These are phyloP conservation scores for Ophioceras dolichostomum DNA, from an alignment of 2,329 filamentous ascomycete species.

Conservation along the genomic window DNA sequence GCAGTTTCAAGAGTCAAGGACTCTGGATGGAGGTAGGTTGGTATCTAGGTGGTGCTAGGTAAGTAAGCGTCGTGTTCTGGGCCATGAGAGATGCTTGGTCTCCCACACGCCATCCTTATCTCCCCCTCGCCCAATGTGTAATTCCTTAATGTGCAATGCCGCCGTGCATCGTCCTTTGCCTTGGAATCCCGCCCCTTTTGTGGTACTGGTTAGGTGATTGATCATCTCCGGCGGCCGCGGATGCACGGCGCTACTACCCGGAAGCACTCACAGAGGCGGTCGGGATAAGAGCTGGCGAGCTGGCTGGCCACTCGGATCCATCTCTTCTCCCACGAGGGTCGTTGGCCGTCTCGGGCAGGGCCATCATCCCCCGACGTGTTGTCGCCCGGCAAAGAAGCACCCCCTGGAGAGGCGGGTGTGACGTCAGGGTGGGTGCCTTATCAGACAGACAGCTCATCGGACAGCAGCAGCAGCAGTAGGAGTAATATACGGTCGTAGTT, in stretches of 20 bases:
- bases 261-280: not conserved
- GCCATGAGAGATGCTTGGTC: not conserved
- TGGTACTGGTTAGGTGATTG: not conserved
- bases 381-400: too few species aligned
- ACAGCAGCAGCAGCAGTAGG: not conserved
- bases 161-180: too few species aligned
- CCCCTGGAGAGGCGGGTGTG: too few species aligned
- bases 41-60: too few species aligned
- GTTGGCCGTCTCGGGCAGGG: not conserved
- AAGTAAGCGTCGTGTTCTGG: too few species aligned
- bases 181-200: too few species aligned
- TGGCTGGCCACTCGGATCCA: not conserved
- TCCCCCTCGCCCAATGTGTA: too few species aligned
- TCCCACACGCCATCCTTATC: not conserved
- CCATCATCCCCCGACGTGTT: not conserved
- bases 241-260: not conserved
- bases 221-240: not conserved
- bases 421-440: not conserved
- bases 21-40: too few species aligned
- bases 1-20: too few species aligned
- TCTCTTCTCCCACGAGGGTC: not conserved
- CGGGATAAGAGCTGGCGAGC: not conserved
- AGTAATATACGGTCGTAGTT: too few species aligned
- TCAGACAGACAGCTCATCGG: not conserved
- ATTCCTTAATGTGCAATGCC: too few species aligned